Evolutionary conservation across 208 protist genomes (phyloP), one percentile per base, ranked within the genome.

Genomic region (Leishmania aethiopica): DNA sequence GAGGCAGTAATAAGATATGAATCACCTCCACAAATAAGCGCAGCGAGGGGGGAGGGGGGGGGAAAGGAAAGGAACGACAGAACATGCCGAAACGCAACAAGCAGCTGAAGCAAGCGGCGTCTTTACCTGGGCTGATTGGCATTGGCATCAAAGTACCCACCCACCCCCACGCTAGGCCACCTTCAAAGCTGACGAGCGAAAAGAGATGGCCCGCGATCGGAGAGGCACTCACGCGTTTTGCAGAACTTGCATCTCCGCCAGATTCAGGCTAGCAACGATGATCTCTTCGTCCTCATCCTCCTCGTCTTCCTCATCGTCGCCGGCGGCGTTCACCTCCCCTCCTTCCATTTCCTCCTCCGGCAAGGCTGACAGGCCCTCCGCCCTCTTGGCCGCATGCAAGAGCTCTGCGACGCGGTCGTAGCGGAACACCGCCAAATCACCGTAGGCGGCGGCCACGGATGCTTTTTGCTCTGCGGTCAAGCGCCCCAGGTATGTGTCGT

Each of bases 391-490:
- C 10, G 81, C 82, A 1, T 78, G 70, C 71, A 88, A 64, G 49
- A 88, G 59, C n/a, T 78, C 76, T 37, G 42, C 53, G 53, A 79
- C 80, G 45, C 79, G 81, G 67, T 81, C 79, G 57, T 81, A 78
- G 42, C 94, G 90, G 66, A 97, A 90, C 51, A 97, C 76, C 15
- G 92, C 87, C 71, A 97, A 82, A 53, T 95, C 90, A 42, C 94
- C 94, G 73, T 91, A 91, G n/a, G 82, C 84, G 49, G 77, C 80
- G 42, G 87, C 87, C 22, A 92, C 86, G 32, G 84, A 86, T 10
- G 75, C 76, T 47, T 87, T 90, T 76, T 97, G 88, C 53, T 82
- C 85, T 45, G 88, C 92, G 17, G 91, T 91, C 51, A 97, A 79
- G 25, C 81, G 64, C 66, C 86, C 69, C 76, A 86, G 51, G 10